Base-by-base conservation (phyloP, 2,329 filamentous ascomycete genomes). In the Sclerotinia borealis region DNA sequence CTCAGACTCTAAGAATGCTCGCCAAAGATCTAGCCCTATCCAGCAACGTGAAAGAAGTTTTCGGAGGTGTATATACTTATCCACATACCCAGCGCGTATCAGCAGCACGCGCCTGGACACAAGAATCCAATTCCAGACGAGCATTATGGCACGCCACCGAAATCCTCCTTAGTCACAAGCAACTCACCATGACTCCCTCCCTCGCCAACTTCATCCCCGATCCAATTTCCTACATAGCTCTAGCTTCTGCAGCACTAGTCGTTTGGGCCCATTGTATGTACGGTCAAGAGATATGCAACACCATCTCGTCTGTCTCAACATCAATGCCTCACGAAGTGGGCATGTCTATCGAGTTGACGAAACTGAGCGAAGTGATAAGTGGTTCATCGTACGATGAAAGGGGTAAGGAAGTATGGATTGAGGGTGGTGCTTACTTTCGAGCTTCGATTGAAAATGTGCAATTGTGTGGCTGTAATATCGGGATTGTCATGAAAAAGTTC, bases 211-310 rank as follows among this genome's bases (percentile, higher is more conserved):
- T 63, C 36, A 8, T 64, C 4, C 34, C 73, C 8, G 75, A 79
- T 25, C 76, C 77, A 0, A 68, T 78, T 13, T 67, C 72, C 0
- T 74, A 76, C 41, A 70, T 77, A 0, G 70, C 76, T 2, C 62
- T 76, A 0, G 72, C 73, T 0, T 72, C 71, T 0, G 72, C 72
- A 2, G 74, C 75, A 0, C 63, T 76, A 2, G 70, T 78, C 1
- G 66, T 77, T 0, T 78, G 76, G 76, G 70, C 73, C 0, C 78
- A 76, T 71, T 72, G 73, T 15, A 70, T 68, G 19, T 73, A 74
- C 39, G 68, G 71, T 2, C 64, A 70, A 11, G 51, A 68, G 17
- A 60, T 72, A 1, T 78, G 76, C 41, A 68, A 70, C 7, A 31
- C 17, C 9, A 11, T 36, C 11, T 6, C 31, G 10, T 25, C 27